phyloP scores from a whole-genome alignment of 805 yeast species.

The Kluyveromyces wickerhamii region DNA sequence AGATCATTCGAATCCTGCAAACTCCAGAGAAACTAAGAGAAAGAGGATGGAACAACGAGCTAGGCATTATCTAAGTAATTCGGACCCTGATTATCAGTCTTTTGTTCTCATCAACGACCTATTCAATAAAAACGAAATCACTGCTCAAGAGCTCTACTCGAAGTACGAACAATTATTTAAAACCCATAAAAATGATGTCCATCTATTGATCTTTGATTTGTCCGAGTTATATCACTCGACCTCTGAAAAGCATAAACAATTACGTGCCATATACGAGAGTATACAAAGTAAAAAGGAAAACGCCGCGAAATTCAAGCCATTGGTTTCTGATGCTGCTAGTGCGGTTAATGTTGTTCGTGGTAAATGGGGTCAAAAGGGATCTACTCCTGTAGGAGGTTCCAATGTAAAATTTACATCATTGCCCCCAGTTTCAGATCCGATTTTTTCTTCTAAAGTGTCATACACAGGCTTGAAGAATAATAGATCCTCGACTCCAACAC shows the following conservation, averaged over 20 bases:
- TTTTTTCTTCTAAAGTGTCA: constrained; percentile 1
- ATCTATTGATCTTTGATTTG: constrained; percentile 51
- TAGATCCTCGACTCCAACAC: not conserved
- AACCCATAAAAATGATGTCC: constrained; percentile 40
- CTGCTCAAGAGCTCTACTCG: constrained; percentile 40
- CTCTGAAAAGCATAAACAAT: constrained; percentile 37
- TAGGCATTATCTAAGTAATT: constrained; percentile 61
- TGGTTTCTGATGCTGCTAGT: constrained; percentile 9
- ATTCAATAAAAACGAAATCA: constrained; percentile 39
- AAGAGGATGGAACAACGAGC: constrained; percentile 78
- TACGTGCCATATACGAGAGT: constrained; percentile 27
- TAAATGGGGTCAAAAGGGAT: constrained; percentile 34
- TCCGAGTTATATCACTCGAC: constrained; percentile 45
- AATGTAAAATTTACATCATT: constrained; percentile 4
- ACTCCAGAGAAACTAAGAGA: constrained; percentile 40
- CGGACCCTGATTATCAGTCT: constrained; percentile 36
- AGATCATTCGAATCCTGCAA: constrained; percentile 33
- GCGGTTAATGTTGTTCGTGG: constrained; percentile 18
- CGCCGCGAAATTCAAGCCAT: constrained; percentile 20
- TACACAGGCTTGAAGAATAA: not conserved
- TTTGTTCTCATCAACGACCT: constrained; percentile 44
- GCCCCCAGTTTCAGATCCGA: constrained; percentile 4
- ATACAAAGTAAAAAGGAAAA: constrained; percentile 19
- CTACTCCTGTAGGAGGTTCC: not conserved
- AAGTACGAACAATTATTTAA: constrained; percentile 44